A percentile compares a stretch with the other conserved stretches of the same genome.
phyloP scores from a whole-genome alignment of 352 stramenopile species.

The Nothophytophthora sp. region DNA sequence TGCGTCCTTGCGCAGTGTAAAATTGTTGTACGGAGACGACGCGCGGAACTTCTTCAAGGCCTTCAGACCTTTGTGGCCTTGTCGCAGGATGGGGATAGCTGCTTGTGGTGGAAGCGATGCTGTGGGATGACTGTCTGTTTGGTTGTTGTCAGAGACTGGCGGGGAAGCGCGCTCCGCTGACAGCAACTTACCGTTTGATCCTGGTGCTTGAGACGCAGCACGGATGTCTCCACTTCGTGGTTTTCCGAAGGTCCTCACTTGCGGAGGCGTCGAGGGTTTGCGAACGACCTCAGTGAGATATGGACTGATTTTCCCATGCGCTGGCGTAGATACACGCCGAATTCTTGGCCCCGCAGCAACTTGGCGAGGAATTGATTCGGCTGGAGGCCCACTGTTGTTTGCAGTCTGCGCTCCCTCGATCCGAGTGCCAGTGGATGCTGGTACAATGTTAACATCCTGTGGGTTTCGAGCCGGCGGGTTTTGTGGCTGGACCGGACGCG shows the following conservation, averaged over 20 bases:
- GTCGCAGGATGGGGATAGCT: conserved; percentile 48
- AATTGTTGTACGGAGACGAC: conserved; percentile 53
- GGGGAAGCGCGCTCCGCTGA: not conserved
- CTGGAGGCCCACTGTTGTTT: not conserved
- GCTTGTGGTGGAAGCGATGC: conserved; percentile 1
- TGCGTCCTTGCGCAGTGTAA: conserved; percentile 24
- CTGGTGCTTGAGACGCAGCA: no score
- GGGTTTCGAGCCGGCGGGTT: not conserved
- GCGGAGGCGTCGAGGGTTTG: conserved; percentile 25
- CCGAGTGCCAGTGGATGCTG: conserved; percentile 5
- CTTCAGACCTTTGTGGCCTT: conserved; percentile 67
- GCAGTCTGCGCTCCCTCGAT: not conserved
- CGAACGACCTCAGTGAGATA: conserved; percentile 11
- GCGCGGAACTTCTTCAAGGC: conserved; percentile 64
- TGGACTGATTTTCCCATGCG: conserved; percentile 25
- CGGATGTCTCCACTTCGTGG: not conserved
- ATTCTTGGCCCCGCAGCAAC: conserved; percentile 13
- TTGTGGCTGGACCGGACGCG: conserved; percentile 2
- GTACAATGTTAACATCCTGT: conserved; percentile 4
- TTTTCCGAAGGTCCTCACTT: conserved; percentile 4
- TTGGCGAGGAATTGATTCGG: conserved; percentile 2
- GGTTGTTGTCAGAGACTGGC: conserved; percentile 13
- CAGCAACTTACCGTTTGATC: no score
- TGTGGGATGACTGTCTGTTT: conserved; percentile 7
- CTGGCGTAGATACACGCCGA: conserved; percentile 25